A percentile compares a stretch with the other conserved stretches of the same genome.
phyloP scores from a whole-genome alignment of 805 yeast species.

The Starmerella sp. region DNA sequence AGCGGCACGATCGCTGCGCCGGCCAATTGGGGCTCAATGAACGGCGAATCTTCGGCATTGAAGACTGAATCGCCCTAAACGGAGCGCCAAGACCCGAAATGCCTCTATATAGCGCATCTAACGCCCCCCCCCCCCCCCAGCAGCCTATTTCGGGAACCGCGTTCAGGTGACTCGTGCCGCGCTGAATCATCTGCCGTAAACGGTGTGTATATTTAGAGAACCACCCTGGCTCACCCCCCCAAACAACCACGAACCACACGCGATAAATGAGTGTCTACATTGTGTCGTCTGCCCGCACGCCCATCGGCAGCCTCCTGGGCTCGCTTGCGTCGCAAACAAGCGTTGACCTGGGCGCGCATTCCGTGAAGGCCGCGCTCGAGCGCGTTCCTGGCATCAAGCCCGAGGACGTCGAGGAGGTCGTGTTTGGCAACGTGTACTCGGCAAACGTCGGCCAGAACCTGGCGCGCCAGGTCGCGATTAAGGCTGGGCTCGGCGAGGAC shows the following conservation, averaged over 20 bases:
- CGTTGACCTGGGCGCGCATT: conserved; percentile 83
- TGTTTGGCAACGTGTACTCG: conserved; percentile 54
- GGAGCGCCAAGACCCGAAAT: too few relatives aligned
- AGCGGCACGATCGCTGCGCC: too few relatives aligned
- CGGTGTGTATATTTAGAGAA: too few relatives aligned
- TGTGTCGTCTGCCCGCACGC: conserved; percentile 87
- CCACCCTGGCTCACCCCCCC: background rate
- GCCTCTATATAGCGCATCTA: too few relatives aligned
- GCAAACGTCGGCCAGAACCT: conserved; percentile 96
- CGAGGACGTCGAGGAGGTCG: conserved; percentile 18
- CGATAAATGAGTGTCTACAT: conserved; percentile 52
- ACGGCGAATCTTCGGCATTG: too few relatives aligned
- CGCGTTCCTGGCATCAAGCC: conserved; percentile 21
- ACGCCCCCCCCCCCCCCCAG: background rate
- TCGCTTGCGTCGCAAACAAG: conserved; percentile 59
- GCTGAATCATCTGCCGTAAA: background rate
- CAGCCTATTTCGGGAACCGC: background rate
- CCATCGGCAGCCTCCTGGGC: conserved; percentile 92
- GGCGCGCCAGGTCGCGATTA: conserved; percentile 94
- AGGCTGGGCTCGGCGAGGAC: conserved; percentile 71
- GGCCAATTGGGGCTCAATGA: too few relatives aligned
- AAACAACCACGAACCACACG: background rate
- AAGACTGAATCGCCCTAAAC: too few relatives aligned
- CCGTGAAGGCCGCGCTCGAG: conserved; percentile 45
- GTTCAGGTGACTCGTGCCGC: conserved; percentile 1